Conservation (phyloP, 2,329 filamentous ascomycete genomes). For the Cercospora canescens region DNA sequence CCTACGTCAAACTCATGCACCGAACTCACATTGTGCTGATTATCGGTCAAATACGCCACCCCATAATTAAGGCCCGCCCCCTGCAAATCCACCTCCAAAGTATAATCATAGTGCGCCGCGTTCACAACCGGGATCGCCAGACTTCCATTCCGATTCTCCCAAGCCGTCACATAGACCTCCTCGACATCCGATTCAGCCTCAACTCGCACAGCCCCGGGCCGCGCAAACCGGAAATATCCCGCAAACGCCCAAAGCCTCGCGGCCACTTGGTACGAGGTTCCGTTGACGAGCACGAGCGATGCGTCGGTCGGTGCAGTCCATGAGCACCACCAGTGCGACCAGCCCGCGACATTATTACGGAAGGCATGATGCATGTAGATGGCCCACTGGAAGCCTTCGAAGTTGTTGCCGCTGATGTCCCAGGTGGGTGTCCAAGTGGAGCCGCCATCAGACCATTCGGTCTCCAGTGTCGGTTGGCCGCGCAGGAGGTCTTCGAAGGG, state of each 20-base stretch:
- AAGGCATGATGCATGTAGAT: background rate
- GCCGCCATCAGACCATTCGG: background rate
- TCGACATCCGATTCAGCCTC: background rate
- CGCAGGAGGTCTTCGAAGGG: background rate
- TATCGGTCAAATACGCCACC: background rate
- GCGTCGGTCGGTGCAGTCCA: background rate
- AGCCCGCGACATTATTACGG: background rate
- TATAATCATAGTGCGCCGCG: background rate
- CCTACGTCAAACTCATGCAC: background rate
- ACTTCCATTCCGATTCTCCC: background rate
- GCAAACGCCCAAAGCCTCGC: background rate
- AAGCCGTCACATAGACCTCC: background rate
- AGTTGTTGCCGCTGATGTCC: background rate
- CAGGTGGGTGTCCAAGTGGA: background rate
- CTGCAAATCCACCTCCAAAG: background rate
- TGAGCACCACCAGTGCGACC: background rate
- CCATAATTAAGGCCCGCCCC: background rate
- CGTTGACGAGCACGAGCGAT: background rate
- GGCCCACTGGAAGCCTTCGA: background rate
- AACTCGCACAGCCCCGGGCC: background rate
- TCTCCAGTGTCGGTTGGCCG: background rate
- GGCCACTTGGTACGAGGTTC: background rate
- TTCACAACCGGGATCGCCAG: background rate
- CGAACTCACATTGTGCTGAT: background rate
- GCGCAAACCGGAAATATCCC: background rate